Conservation (phyloP, 1,284 basidiomycete genomes). For the Malassezia slooffiae region DNA sequence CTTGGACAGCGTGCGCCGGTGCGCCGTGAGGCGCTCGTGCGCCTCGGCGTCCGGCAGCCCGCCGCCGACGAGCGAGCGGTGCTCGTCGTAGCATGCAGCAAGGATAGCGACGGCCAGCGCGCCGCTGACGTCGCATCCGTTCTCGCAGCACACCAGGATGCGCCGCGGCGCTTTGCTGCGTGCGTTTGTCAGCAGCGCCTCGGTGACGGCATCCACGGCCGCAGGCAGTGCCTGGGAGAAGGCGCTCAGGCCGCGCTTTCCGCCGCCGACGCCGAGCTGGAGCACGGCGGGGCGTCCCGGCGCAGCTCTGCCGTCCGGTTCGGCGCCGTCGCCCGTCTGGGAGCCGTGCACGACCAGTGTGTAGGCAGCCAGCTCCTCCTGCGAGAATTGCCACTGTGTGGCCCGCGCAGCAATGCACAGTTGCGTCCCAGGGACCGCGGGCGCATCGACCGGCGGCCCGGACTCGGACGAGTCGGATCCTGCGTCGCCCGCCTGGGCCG, state of each 20-base stretch:
- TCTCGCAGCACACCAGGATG: slow-evolving; percentile 19
- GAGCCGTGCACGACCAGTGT: slow-evolving; percentile 4
- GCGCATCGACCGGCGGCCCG: neutral
- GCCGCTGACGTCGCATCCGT: slow-evolving; percentile 19
- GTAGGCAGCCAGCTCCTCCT: neutral
- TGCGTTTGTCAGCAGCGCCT: slow-evolving; percentile 1
- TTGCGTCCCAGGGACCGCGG: neutral
- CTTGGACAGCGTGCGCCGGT: slow-evolving; percentile 8
- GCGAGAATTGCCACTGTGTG: neutral
- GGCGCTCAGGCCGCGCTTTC: slow-evolving; percentile 21
- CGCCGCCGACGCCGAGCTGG: neutral
- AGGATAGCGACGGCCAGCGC: slow-evolving; percentile 21
- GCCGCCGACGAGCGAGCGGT: slow-evolving; percentile 14
- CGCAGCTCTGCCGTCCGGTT: neutral
- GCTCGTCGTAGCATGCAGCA: slow-evolving; percentile 35
- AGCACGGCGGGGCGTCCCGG: neutral
- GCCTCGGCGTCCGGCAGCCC: neutral
- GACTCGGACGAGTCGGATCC: no score
- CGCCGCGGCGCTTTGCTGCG: neutral
- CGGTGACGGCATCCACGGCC: slow-evolving; percentile 16
- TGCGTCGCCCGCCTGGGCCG: neutral
- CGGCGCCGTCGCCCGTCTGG: neutral
- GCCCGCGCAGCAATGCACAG: neutral
- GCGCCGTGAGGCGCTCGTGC: neutral
- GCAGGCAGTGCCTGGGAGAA: slow-evolving; percentile 16